Percentiles rank a stretch among this genome's conserved stretches.
phyloP scores from a whole-genome alignment of 2,329 filamentous ascomycete genomes.

The Juglanconis sp. region DNA sequence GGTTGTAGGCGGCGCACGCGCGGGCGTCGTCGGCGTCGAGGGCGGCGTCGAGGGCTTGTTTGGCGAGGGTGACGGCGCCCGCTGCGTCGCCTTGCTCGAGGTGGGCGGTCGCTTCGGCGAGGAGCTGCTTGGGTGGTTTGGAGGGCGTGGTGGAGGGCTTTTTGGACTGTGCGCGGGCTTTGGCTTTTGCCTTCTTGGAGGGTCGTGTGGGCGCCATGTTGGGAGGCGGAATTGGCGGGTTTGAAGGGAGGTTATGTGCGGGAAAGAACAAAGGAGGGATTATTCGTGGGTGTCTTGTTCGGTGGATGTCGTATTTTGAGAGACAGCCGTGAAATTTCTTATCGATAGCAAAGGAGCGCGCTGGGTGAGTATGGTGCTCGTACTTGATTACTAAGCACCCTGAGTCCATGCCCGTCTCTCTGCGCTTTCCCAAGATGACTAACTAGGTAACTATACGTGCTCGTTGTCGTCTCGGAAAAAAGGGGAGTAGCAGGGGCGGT shows the following conservation, averaged over 20 bases:
- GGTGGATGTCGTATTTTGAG: neutral
- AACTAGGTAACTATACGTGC: no score
- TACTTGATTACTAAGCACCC: neutral
- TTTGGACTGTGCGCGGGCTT: slow-evolving; percentile 11
- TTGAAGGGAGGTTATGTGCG: neutral
- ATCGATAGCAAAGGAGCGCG: neutral
- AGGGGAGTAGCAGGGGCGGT: no score
- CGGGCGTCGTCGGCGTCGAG: slow-evolving; percentile 48
- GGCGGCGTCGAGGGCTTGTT: slow-evolving; percentile 41
- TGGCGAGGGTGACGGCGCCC: slow-evolving; percentile 31
- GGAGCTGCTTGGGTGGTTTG: slow-evolving; percentile 24
- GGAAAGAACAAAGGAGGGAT: neutral
- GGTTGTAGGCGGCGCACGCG: slow-evolving; percentile 57
- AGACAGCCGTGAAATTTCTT: slow-evolving; percentile 6
- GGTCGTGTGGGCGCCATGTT: slow-evolving; percentile 21
- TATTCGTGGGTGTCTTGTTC: neutral
- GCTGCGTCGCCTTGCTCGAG: slow-evolving; percentile 33
- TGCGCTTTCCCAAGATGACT: no score
- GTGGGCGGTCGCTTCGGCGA: slow-evolving; percentile 29
- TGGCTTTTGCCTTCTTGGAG: slow-evolving; percentile 19
- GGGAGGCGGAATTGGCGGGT: neutral
- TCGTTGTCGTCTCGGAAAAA: no score
- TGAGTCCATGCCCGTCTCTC: no score
- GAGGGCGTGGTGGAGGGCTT: slow-evolving; percentile 7
- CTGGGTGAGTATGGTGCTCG: neutral